Evolutionary conservation across 352 stramenopile genomes (phyloP), one percentile per base, ranked within the genome.

Genomic region (Paralagenidium karlingii): DNA sequence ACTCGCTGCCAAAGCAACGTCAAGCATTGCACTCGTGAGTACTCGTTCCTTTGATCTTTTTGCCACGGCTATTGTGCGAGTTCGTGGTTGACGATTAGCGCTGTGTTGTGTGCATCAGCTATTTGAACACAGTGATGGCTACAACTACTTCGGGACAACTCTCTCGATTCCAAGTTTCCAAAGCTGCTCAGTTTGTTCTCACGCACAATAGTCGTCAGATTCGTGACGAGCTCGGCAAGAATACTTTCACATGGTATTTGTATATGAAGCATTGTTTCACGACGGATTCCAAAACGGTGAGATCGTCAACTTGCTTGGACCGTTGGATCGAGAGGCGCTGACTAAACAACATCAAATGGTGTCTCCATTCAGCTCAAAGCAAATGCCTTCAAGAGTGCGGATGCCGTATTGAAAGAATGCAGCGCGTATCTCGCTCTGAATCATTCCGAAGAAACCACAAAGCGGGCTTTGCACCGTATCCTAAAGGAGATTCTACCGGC

Each of bases 241-340:
- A 59, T 44, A 58, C 57, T 3, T 49, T 63, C 19, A 38, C 45
- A 12, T 84, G 68, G 73, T 82, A 78, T 43, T 60, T 60, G 3
- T 82, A 80, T 41, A 77, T 80, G 60, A 77, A 76, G 24, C 82
- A 65, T 47, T 87, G 69, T 42, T 77, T 48, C 12, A 45, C 54
- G 28, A 75, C 49, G 18, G 68, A 82, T 6, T 84, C 60, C 53
- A 90, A 90, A 44, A 87, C 59, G 43, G 76, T 87, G 45, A 11
- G 55, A 43, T 22, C 10, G 29, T 20, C 24, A 10, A 38, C 43
- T 4, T n/a, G 28, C 5, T 22, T 39, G 20, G 19, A 31, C 15
- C 30, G 45, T 31, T 20, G 11, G 5, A 24, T 7, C 26, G 2
- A 32, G 37, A 18, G 21, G 21, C 11, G 11, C 12, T 13, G 15